Evolutionary conservation across 225 moss, liverwort and hornwort species (phyloP).

Genomic region (Takakia lepidozioides): DNA sequence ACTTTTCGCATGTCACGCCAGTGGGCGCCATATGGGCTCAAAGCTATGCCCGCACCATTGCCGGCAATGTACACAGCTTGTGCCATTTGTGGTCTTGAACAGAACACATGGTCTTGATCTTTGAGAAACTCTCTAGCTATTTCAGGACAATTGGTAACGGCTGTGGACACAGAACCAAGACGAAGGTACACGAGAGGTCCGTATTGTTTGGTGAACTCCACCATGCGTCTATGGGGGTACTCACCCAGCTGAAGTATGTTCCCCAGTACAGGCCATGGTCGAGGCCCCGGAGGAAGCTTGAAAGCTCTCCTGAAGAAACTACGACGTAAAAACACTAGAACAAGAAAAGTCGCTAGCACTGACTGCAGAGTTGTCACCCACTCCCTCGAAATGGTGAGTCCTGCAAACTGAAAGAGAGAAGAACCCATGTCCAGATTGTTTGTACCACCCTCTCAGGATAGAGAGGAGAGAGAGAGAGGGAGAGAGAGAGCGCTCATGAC

Average conservation of each 20-base stretch:
- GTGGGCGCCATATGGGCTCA: conserved; percentile 14
- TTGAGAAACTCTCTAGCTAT: conserved; percentile 7
- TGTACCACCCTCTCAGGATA: too few species aligned
- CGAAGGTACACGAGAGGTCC: conserved; percentile 1
- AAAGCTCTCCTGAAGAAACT: too few species aligned
- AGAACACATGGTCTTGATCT: conserved; percentile 8
- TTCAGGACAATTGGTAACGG: not conserved
- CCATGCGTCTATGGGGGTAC: not conserved
- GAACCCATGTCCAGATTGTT: too few species aligned
- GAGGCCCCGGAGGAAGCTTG: too few species aligned
- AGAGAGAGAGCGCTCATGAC: too few species aligned
- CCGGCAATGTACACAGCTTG: not conserved
- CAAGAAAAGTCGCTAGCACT: too few species aligned
- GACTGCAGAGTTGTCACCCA: too few species aligned
- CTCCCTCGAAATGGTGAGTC: too few species aligned
- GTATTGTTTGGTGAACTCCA: not conserved
- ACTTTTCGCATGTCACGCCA: conserved; percentile 22
- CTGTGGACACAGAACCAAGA: not conserved
- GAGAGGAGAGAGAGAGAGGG: too few species aligned
- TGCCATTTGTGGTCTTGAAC: conserved; percentile 1
- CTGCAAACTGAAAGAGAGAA: too few species aligned
- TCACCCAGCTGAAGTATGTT: not conserved
- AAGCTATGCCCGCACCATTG: conserved; percentile 10
- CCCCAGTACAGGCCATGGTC: too few species aligned
- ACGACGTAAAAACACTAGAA: too few species aligned